Evolutionary conservation across 306 rosid species (phyloP), one percentile per base, ranked within the genome.

Genomic region (Benincasa hispida): DNA sequence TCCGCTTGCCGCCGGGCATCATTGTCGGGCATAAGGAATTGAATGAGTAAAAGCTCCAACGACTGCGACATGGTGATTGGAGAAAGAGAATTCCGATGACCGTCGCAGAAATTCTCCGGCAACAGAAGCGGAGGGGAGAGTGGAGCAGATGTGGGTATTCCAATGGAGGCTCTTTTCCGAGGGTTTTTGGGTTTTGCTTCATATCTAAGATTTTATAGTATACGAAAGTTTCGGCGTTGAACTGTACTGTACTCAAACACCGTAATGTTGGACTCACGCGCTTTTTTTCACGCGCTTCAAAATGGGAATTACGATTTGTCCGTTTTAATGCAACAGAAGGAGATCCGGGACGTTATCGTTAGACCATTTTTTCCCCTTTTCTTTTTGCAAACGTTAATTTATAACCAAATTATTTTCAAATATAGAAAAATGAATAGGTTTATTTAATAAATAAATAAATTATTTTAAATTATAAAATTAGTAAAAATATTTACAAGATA

Each of bases 1-100:
- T 95, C 98, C 0, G 99, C 99, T 32, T 92, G 99, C 80, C 99
- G 92, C n/a, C 99, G 87, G 4, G 98, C 99, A 54, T 92, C 98
- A 78, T 95, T 95, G 78, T 95, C 99, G 9, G 98, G 99, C 99
- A 95, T 95, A 62, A 92, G 77, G 85, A 95, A 95, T 54, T 95
- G 98, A 79, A 95, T 95, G 42, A 95, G 87, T 81, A 95, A 59
- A 2, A 95, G 91, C 88, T 92, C 99, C 61, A 95, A 80, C 8
- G 99, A 95, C 82, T 95, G 99, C 76, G 99, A 88, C 99, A 95
- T 86, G 53, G 54, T 41, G 72, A 66, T 27, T 37, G 34, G 10
- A 8, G 37, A 15, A 42, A 15, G 72, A 4, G 1, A 24, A 53
- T 42, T 19, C 41, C 55, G 59, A 27, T 45, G 17, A 41, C 41